Evolutionary conservation across 2,329 filamentous ascomycete species (phyloP), one percentile per base, ranked within the genome.

Genomic region (Sclerotinia trifoliorum): DNA sequence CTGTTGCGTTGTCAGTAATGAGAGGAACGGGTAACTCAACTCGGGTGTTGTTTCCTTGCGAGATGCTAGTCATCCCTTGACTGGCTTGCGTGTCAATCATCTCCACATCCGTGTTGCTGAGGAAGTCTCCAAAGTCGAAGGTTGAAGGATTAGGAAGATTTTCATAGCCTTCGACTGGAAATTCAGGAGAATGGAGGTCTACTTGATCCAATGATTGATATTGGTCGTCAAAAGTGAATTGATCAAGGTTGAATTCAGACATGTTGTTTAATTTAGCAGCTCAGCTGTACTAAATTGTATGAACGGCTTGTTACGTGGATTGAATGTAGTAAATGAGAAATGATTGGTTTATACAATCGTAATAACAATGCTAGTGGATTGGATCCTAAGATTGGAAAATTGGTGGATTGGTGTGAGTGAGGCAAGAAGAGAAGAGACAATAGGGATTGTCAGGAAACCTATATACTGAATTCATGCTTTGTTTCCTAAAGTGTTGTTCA

Each of bases 211-310:
- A 17, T 35, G 15, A 11, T 52, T 26, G 60, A 15, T 0, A 51
- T 51, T 51, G 29, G 15, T 63, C 29, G 32, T 39, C 29, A n/a
- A 35, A 32, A 15, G 26, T 8, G 32, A 13, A 39, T 39, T 51
- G 7, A 32, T 39, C 35, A 5, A 21, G 24, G 35, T 24, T 15
- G 3, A 11, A 13, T 17, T 63, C 5, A 5, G 46, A 51, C 60
- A 63, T 63, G n/a, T 39, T 63, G 29, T 56, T 42, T 46, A 5
- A 60, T 58, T 42, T 67, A 70, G 67, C 67, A 71, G 68, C 68
- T n/a, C 65, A 66, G 65, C 68, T 71, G 71, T 58, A 65, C 48
- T 68, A 64, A 58, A 55, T 65, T 6, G 26, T 49, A n/a, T 62
- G 54, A 24, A 26, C 35, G 29, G 29, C 6, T 51, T 62, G 13